These are phyloP conservation scores for Pseudocercospora crystallina DNA, from an alignment of 2,329 filamentous ascomycete genomes.

Conservation along the genomic window DNA sequence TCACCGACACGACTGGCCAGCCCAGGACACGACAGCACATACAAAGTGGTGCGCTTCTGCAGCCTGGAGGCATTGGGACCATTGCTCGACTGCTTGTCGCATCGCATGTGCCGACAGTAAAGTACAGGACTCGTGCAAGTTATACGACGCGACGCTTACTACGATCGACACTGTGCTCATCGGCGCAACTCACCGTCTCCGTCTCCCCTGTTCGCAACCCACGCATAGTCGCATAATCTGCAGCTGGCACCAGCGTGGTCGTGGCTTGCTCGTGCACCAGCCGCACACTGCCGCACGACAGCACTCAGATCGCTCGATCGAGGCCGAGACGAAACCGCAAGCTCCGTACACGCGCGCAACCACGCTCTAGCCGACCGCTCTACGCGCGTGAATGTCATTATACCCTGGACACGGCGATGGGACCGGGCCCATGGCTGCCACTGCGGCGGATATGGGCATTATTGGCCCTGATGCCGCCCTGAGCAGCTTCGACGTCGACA, in stretches of 20 bases:
- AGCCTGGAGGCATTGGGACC: no score
- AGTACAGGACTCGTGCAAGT: no score
- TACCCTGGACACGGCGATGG: slow-evolving; percentile 20
- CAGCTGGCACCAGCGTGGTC: slow-evolving; percentile 12
- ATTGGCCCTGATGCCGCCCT: slow-evolving; percentile 32
- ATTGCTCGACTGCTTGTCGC: no score
- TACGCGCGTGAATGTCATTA: slow-evolving; percentile 20
- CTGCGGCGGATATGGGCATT: slow-evolving; percentile 21
- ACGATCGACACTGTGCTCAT: no score
- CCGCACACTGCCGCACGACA: slow-evolving; percentile 8
- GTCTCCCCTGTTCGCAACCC: slow-evolving; percentile 10
- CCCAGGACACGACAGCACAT: no score
- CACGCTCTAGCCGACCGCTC: slow-evolving; percentile 13
- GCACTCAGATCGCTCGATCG: slow-evolving; percentile 21
- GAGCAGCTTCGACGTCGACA: slow-evolving; percentile 46
- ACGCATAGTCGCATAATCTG: no score
- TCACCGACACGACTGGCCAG: no score
- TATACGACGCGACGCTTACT: no score
- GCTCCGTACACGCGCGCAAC: neutral
- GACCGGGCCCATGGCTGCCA: slow-evolving; percentile 15
- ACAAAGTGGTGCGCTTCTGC: no score
- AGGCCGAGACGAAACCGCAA: slow-evolving; percentile 15
- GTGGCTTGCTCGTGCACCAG: slow-evolving; percentile 17
- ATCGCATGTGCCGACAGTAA: no score
- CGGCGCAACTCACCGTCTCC: neutral